Conservation (phyloP, 2,329 filamentous ascomycete genomes). For the Stachybotrys chartarum region DNA sequence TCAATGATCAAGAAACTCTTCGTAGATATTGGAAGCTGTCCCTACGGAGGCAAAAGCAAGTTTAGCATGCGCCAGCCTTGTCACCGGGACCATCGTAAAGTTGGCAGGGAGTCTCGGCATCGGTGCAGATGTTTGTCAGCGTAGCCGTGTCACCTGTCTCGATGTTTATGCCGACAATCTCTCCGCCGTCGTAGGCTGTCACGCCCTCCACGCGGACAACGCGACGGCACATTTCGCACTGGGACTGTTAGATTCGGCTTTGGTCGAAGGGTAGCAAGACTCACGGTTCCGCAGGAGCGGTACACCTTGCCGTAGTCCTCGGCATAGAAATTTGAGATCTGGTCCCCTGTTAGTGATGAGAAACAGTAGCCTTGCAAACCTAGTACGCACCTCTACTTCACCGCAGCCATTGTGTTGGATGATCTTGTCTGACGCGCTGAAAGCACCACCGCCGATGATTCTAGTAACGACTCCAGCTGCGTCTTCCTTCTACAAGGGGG, state of each 20-base stretch:
- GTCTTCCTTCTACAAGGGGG: slow-evolving; percentile 16
- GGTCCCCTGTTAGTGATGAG: slow-evolving; percentile 13
- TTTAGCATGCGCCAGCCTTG: slow-evolving; percentile 19
- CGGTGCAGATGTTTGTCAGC: slow-evolving; percentile 20
- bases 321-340: slow-evolving; percentile 32
- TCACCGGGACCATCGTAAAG: slow-evolving; percentile 18
- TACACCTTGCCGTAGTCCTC: slow-evolving; percentile 38
- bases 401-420: slow-evolving; percentile 41
- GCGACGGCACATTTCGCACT: slow-evolving; percentile 25
- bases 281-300: slow-evolving; percentile 15
- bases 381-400: slow-evolving; percentile 8
- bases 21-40: too few relatives aligned
- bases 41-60: too few relatives aligned
- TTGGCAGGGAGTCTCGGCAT: slow-evolving; percentile 16
- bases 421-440: slow-evolving; percentile 36
- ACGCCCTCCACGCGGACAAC: slow-evolving; percentile 36
- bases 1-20: too few relatives aligned
- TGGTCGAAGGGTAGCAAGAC: too few relatives aligned
- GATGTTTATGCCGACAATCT: slow-evolving; percentile 34
- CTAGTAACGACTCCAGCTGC: slow-evolving; percentile 18
- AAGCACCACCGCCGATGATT: slow-evolving; percentile 37
- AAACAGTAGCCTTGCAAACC: background rate
- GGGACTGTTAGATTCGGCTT: background rate
- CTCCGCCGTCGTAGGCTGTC: slow-evolving; percentile 29
- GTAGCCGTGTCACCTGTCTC: slow-evolving; percentile 27